A percentile compares a stretch with the other conserved stretches of the same genome.
phyloP scores from a whole-genome alignment of 2,329 filamentous ascomycete genomes.

The Sporothrix globosa region DNA sequence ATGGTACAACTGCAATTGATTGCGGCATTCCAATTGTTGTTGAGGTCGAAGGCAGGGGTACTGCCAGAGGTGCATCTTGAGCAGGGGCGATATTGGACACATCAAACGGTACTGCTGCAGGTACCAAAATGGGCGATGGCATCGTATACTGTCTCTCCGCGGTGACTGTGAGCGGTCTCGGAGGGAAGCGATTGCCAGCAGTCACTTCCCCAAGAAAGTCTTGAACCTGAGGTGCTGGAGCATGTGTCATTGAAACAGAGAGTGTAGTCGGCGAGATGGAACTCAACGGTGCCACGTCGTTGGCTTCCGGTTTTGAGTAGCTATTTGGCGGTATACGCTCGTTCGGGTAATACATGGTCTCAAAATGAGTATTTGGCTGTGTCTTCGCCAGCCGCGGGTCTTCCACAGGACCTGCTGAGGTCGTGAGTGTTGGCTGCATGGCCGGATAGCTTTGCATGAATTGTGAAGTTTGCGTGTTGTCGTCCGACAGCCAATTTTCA shows the following conservation, averaged over 20 bases:
- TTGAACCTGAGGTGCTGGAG: not conserved
- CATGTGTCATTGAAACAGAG: not conserved
- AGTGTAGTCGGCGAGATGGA: constrained; percentile 5
- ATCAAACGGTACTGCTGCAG: not conserved
- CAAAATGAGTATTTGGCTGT: constrained; percentile 42
- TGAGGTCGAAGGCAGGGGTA: not conserved
- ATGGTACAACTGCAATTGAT: not conserved
- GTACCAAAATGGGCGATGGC: not conserved
- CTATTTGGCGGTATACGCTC: not conserved
- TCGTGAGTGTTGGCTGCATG: constrained; percentile 43
- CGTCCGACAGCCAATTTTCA: constrained; percentile 41
- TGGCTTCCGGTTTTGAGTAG: constrained; percentile 1
- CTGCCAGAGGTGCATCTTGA: not conserved
- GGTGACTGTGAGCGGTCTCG: not conserved
- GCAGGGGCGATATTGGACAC: not conserved
- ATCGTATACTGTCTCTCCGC: not conserved
- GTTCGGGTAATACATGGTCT: constrained; percentile 49
- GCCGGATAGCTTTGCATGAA: constrained; percentile 46
- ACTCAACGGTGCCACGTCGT: not conserved
- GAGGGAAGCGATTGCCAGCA: not conserved
- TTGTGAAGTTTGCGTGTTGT: constrained; percentile 40
- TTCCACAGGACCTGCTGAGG: constrained; percentile 28
- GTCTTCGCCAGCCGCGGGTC: constrained; percentile 25
- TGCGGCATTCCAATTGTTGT: not conserved
- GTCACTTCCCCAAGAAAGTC: not conserved